A percentile compares a stretch with the other conserved stretches of the same genome.
These are phyloP conservation scores for Aegilops longissima DNA, from an alignment of 176 grass and related monocot genomes.

Conservation along the genomic window DNA sequence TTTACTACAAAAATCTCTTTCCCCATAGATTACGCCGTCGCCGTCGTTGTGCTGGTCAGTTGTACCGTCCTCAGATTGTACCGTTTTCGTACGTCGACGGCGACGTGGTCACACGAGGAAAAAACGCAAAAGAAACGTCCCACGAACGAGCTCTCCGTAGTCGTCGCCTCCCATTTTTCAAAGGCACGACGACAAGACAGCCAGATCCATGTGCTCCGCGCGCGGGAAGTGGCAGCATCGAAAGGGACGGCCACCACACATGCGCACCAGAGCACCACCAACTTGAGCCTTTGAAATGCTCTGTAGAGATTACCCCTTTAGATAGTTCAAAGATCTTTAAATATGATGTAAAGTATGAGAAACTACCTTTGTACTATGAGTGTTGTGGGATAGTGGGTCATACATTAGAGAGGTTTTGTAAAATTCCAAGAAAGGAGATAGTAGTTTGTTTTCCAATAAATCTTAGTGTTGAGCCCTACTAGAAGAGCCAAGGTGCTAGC, in stretches of 20 bases:
- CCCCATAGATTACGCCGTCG: not conserved
- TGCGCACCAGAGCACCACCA: not conserved
- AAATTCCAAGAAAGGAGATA: too few relatives aligned
- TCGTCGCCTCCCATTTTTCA: not conserved
- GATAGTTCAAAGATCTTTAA: too few relatives aligned
- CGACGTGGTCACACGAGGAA: not conserved
- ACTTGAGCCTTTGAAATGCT: not conserved
- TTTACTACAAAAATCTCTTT: not conserved
- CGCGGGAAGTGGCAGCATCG: not conserved
- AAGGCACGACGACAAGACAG: not conserved
- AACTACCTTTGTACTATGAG: too few relatives aligned
- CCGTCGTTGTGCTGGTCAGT: not conserved
- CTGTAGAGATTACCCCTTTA: too few relatives aligned
- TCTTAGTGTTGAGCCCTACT: too few relatives aligned
- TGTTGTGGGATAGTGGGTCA: too few relatives aligned
- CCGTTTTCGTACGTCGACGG: not conserved
- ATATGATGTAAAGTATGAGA: too few relatives aligned
- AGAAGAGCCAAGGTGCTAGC: too few relatives aligned
- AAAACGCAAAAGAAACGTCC: not conserved
- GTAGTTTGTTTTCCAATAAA: too few relatives aligned
- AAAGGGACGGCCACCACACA: not conserved
- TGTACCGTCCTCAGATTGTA: not conserved
- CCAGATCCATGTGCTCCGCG: not conserved
- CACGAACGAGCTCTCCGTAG: not conserved
- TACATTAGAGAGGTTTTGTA: too few relatives aligned